Conservation (phyloP, 192 early-diverging fungal genomes). For the Allomyces javanicus region DNA sequence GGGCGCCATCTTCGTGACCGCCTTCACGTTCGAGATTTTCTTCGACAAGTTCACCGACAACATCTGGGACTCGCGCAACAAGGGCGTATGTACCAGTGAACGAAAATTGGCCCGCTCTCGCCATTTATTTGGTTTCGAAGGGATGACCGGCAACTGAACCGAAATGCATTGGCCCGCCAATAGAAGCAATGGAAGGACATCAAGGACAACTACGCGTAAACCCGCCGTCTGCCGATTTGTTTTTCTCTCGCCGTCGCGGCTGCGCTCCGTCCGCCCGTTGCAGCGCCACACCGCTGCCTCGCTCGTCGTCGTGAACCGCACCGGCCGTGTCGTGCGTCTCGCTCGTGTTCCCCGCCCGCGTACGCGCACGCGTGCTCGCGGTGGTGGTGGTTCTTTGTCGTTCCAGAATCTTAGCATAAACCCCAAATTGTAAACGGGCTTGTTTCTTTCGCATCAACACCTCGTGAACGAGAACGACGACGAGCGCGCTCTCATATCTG, state of each 20-base stretch:
- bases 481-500: not conserved
- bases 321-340: too few species aligned
- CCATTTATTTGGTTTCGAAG: slow-evolving; percentile 1
- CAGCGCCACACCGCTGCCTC: too few species aligned
- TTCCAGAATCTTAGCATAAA: too few species aligned
- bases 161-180: not conserved
- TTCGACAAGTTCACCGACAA: slow-evolving; percentile 38
- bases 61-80: slow-evolving; percentile 52
- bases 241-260: too few species aligned
- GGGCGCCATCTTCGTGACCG: slow-evolving; percentile 39
- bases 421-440: not conserved
- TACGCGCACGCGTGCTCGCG: too few species aligned
- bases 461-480: not conserved
- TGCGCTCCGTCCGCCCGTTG: too few species aligned
- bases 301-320: too few species aligned
- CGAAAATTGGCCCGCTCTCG: slow-evolving; percentile 1
- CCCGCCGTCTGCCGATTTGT: not conserved
- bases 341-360: too few species aligned
- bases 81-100: slow-evolving; percentile 38
- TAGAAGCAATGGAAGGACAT: slow-evolving; percentile 78
- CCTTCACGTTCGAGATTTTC: slow-evolving; percentile 50
- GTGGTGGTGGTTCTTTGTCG: too few species aligned
- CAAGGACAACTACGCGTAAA: slow-evolving; percentile 35
- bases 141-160: too few species aligned
- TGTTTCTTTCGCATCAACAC: not conserved